Base-by-base conservation (phyloP, 441 rosid species). In the Mallotus japonicus region DNA sequence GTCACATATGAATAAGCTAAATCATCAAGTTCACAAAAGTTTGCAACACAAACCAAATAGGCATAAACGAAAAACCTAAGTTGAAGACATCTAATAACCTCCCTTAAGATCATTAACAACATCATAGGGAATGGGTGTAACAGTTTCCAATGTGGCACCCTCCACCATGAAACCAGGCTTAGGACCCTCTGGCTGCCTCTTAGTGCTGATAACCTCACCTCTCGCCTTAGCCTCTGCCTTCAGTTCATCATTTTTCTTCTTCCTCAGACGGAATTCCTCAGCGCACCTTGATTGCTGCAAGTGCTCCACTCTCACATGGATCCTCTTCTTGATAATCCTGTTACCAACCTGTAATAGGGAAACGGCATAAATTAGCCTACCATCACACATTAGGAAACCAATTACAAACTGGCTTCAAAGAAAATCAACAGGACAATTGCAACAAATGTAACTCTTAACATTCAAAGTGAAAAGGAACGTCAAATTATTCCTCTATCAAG, bases 21-120 rank as follows among this genome's bases (percentile, higher is more conserved):
- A 67, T 63, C 65, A 66, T 62, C 69, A 19, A 32, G 71, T 67
- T 16, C 56, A 61, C 47, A 65, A 51, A 42, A 51, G 56, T 65
- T 56, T 67, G 70, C 34, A 55, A 20, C 67, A 73, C 47, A 69
- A 64, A 20, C 24, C 42, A 76, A 17, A 77, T 67, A 65, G 47
- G 73, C 66, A 75, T 14, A 8, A 44, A n/a, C 51, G 5, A 42
- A 64, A 57, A 77, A 57, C 51, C 46, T 10, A 22, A 28, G 32
- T 28, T 28, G 24, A 55, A n/a, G 5, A n/a, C 49, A n/a, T 34
- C 87, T 90, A 94, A 71, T 94, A 94, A 54, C 99, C 99, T 9
- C 99, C 99, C 76, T 94, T 94, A 69, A 94, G 99, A 79, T 94
- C 99, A 7, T 92, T 94, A 72, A 92, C 97, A 0, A 93, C 98